Evolutionary conservation across 164 flowering plant species (phyloP), one percentile per base, ranked within the genome.

Genomic region (Litsea cubeba): DNA sequence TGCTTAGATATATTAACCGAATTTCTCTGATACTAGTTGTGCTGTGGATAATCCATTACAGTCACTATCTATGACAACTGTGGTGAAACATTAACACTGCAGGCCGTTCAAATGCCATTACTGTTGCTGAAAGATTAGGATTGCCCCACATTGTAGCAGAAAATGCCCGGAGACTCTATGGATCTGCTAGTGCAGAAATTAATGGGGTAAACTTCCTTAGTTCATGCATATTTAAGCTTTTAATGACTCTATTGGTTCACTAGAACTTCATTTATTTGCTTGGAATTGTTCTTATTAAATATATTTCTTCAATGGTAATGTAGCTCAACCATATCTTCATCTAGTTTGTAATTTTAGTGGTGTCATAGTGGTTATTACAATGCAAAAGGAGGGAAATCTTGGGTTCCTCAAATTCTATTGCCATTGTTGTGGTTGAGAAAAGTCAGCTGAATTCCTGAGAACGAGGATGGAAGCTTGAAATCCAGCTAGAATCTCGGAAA

Each of bases 41-140:
- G n/a, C 26, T 30, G 17, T 65, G 30, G 11, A 25, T 17, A 63
- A 20, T 54, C 26, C 15, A 65, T 50, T 65, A 20, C 65, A 65
- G 60, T 62, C 40, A 6, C 17, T 54, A 5, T 71, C 49, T 28
- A 54, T 62, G 71, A 70, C 62, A 69, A 15, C 68, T 46, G 6
- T 68, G 70, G 74, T 71, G 46, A n/a, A 20, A 46, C 14, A 62
- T 60, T 73, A 74, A 62, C 62, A 32, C 50, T 84, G 74, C 78
- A 95, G 98, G 98, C 7, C 91, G 97, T 71, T 95, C 98, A 71
- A 92, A 91, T 87, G 98, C 98, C 51, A 90, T 95, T 60, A 90
- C 87, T 79, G 88, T 95, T 64, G 92, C 97, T 79, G 91, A 95
- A 80, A 83, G 92, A 81, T 83, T 95, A 76, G 95, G 95, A 69